Conservation (phyloP, 306 rosid species). For the Aeschynomene evenia region DNA sequence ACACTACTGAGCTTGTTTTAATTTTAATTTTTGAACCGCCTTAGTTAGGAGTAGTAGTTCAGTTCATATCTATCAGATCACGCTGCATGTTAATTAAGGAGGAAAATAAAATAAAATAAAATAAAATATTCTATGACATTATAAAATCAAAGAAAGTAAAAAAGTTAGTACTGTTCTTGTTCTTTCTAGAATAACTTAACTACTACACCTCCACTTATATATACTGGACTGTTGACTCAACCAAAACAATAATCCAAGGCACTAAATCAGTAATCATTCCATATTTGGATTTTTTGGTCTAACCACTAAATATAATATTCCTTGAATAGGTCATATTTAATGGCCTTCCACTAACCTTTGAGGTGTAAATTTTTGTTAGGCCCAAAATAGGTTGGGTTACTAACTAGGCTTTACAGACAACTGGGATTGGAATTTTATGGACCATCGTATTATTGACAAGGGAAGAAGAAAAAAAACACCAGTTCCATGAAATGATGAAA, state of each 20-base stretch:
- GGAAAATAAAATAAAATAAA: too few relatives aligned
- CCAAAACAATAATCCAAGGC: too few relatives aligned
- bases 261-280: too few relatives aligned
- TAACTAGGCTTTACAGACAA: neutral
- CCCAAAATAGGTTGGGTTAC: neutral
- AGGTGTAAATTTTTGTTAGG: neutral
- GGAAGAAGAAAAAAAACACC: too few relatives aligned
- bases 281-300: too few relatives aligned
- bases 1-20: constrained; percentile 11
- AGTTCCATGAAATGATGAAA: too few relatives aligned
- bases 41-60: neutral
- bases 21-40: constrained; percentile 6
- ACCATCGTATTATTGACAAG: too few relatives aligned
- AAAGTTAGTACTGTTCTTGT: neutral
- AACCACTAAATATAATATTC: neutral
- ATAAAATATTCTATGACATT: neutral
- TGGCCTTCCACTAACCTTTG: neutral
- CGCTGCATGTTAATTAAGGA: neutral
- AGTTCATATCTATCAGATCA: too few relatives aligned
- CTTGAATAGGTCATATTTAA: neutral
- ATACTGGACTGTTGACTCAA: too few relatives aligned
- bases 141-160: neutral
- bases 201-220: too few relatives aligned
- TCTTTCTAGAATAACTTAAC: too few relatives aligned
- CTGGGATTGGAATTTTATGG: too few relatives aligned